A percentile compares a stretch with the other conserved stretches of the same genome.
Evolutionary conservation across 345 rosid species (phyloP).

Genomic region (Psidium friedrichsthalianum): DNA sequence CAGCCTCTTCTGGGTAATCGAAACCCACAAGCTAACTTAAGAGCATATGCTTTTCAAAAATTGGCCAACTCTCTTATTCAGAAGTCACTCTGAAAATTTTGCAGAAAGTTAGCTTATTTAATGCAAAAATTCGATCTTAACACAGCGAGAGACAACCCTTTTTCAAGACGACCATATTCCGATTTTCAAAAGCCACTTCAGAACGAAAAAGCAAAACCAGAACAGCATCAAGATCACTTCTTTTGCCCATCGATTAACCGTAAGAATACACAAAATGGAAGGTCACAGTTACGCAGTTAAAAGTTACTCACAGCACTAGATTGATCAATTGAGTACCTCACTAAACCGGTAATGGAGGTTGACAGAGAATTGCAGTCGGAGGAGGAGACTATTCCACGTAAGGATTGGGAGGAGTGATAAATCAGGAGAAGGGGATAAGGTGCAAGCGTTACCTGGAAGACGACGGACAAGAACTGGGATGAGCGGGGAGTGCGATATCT

Average conservation of each 20-base stretch:
- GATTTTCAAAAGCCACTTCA: not conserved
- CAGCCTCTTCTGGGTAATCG: not conserved
- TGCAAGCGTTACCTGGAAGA: not conserved
- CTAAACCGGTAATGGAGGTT: not conserved
- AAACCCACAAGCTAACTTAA: not conserved
- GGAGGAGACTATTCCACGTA: not conserved
- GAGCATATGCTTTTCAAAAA: not conserved
- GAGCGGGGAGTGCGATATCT: not conserved
- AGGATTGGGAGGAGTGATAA: not conserved
- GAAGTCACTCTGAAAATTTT: not conserved
- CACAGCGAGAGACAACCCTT: not conserved
- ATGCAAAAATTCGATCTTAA: not conserved
- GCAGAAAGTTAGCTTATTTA: not conserved
- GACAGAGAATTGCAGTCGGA: not conserved
- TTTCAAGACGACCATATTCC: not conserved
- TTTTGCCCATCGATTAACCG: not conserved
- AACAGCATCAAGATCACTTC: not conserved
- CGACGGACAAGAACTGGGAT: not conserved
- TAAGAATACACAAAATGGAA: not conserved
- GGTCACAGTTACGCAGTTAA: not conserved
- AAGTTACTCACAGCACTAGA: not conserved
- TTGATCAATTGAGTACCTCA: not conserved
- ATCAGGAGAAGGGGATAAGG: not conserved
- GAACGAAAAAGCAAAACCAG: not conserved
- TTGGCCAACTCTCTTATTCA: not conserved